These are phyloP conservation scores for Neofusicoccum cordaticola DNA, from an alignment of 2,329 filamentous ascomycete genomes.

Conservation along the genomic window DNA sequence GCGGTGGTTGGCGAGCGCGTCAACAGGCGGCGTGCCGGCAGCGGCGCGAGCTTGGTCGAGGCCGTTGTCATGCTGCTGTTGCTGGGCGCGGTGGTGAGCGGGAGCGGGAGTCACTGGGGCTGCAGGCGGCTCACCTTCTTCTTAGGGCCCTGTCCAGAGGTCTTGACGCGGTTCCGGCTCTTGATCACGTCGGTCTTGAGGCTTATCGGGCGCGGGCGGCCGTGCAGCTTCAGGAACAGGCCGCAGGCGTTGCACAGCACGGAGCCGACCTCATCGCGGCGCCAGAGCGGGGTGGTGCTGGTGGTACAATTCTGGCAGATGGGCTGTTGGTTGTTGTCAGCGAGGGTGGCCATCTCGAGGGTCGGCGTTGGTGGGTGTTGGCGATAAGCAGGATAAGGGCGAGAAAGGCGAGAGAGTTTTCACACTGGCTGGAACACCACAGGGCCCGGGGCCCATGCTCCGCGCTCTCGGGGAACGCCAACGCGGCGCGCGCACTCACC, in stretches of 20 bases:
- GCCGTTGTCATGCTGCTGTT: slow-evolving; percentile 49
- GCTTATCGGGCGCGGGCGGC: slow-evolving; percentile 86
- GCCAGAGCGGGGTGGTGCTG: slow-evolving; percentile 94
- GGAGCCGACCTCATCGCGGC: slow-evolving; percentile 90
- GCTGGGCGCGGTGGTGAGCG: not conserved
- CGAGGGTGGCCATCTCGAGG: slow-evolving; percentile 20
- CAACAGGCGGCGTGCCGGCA: slow-evolving; percentile 42
- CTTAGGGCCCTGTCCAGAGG: slow-evolving; percentile 71
- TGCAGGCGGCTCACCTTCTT: slow-evolving; percentile 66
- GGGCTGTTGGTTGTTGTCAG: slow-evolving; percentile 62
- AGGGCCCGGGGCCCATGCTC: slow-evolving; percentile 32
- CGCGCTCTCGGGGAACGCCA: slow-evolving; percentile 25
- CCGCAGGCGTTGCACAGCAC: slow-evolving; percentile 99
- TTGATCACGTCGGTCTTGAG: slow-evolving; percentile 99
- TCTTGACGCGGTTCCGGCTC: slow-evolving; percentile 97
- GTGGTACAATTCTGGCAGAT: slow-evolving; percentile 96
- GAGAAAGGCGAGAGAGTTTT: slow-evolving; percentile 21
- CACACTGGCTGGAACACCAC: slow-evolving; percentile 18
- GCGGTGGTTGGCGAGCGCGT: slow-evolving; percentile 57
- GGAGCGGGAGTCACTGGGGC: not conserved
- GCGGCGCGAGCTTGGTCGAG: slow-evolving; percentile 33
- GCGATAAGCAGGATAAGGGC: slow-evolving; percentile 49
- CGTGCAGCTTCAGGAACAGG: slow-evolving; percentile 94
- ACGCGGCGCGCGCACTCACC: slow-evolving; percentile 41
- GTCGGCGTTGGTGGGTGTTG: slow-evolving; percentile 23